Percentiles rank a stretch among this genome's conserved stretches.
Conservation (phyloP, 176 grass and related monocot genomes). For the Alopecurus myosuroides region DNA sequence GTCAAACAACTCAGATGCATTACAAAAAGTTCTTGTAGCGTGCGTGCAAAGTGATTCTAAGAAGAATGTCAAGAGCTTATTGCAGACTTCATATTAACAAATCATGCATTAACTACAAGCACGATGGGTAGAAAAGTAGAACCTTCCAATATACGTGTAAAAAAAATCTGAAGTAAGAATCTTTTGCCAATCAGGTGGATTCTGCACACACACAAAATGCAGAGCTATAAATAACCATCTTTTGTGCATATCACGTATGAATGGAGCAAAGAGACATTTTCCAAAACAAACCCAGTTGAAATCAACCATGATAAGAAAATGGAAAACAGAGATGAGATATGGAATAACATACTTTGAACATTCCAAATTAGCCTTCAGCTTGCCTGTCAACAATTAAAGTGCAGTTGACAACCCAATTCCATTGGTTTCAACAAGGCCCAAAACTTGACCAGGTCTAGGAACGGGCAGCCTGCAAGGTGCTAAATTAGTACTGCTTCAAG, state of each 20-base stretch:
- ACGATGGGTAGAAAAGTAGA: slow-evolving; percentile 1
- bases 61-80: too few species aligned
- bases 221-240: slow-evolving; percentile 1
- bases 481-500: too few species aligned
- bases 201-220: slow-evolving; percentile 39
- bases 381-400: slow-evolving; percentile 83
- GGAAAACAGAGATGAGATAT: too few species aligned
- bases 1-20: too few species aligned
- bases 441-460: slow-evolving; percentile 86
- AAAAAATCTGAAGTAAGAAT: slow-evolving; percentile 93
- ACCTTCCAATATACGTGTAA: slow-evolving; percentile 91
- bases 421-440: slow-evolving; percentile 88
- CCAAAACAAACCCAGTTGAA: too few species aligned
- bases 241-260: background rate
- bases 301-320: too few species aligned
- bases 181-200: slow-evolving; percentile 92
- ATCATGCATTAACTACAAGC: too few species aligned
- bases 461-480: too few species aligned
- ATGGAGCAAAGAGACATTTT: slow-evolving; percentile 16
- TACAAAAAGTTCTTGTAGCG: too few species aligned
- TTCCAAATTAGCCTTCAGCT: slow-evolving; percentile 92
- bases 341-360: slow-evolving; percentile 47
- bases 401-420: slow-evolving; percentile 90
- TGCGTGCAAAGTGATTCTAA: too few species aligned
- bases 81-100: too few species aligned